These are phyloP conservation scores for Podaxis sp. DNA, from an alignment of 768 basidiomycete species.

Conservation along the genomic window DNA sequence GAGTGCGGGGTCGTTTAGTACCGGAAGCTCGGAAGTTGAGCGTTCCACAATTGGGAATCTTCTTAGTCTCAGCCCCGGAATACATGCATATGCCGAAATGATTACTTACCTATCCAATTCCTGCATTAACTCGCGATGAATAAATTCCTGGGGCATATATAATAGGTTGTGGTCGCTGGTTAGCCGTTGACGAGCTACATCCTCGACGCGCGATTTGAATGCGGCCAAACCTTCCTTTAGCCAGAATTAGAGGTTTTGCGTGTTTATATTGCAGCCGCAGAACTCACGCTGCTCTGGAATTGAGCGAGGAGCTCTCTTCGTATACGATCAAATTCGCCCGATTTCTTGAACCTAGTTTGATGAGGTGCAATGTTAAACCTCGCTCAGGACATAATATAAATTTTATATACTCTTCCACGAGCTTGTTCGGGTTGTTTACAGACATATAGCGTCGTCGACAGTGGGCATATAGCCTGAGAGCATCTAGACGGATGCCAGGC, in stretches of 20 bases:
- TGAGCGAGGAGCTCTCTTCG: conserved; percentile 62
- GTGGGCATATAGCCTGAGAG: not conserved
- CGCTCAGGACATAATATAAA: not conserved
- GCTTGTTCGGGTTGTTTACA: conserved; percentile 56
- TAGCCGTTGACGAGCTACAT: conserved; percentile 59
- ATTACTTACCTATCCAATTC: conserved; percentile 63
- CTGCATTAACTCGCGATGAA: conserved; percentile 65
- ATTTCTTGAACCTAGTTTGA: conserved; percentile 66
- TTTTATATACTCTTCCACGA: conserved; percentile 60
- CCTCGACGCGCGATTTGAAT: conserved; percentile 59
- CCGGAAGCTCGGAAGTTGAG: conserved; percentile 13
- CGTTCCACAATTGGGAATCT: conserved; percentile 16
- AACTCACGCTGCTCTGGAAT: conserved; percentile 43
- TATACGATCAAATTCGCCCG: conserved; percentile 75
- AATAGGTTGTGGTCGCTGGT: conserved; percentile 53
- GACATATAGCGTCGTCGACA: conserved; percentile 32
- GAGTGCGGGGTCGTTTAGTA: conserved; percentile 14
- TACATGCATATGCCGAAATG: not conserved
- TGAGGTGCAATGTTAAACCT: not conserved
- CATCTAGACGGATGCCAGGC: not conserved
- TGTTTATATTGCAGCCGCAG: not conserved
- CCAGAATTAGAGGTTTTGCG: not conserved
- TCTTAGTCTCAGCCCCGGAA: not conserved
- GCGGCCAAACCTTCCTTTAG: conserved; percentile 49
- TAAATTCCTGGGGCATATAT: conserved; percentile 48